Evolutionary conservation across 495 filamentous ascomycete genomes (phyloP), one percentile per base, ranked within the genome.

Genomic region (Choiromyces venosus): DNA sequence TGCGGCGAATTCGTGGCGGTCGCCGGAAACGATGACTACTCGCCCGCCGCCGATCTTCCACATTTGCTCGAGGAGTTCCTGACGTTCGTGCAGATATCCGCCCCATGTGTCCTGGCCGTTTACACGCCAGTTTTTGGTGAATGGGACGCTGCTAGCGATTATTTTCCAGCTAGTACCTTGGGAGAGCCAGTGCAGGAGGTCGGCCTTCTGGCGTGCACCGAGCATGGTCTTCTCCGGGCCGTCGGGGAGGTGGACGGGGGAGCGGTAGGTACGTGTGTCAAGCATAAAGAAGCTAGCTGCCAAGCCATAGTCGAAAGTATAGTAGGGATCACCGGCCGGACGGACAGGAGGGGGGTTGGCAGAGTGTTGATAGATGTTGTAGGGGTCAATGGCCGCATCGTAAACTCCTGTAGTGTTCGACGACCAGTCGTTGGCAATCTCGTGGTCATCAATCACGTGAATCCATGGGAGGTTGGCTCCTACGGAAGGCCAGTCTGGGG

Each of bases 41-140:
- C 91, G 83, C 7, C 91, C 89, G 0, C 89, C 87, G 37, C 89
- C 87, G 1, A 89, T 89, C 69, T 90, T 89, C 93, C 95, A 97
- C 89, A 97, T 97, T 12, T 91, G 90, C 79, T 97, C 90, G 64
- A 98, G 89, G 65, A 99, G 87, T 72, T 83, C 86, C 38, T 85
- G 87, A 21, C 95, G 89, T 83, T 99, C 95, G 65, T 85, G 77
- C 18, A 97, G 85, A 82, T 93, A 97, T 0, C 93, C 93, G 44
- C 90, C 93, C 95, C 95, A 99, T 4, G 95, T 97, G 79, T 99
- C 95, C 61, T 87, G 84, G 25, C 67, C 67, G 71, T 92, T 91
- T 76, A 95, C 86, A 37, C 86, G 89, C 95, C 95, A 99, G 83
- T 99, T 99, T 82, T 96, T 94, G 19, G 95, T 98, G 83, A 99